Evolutionary conservation across 208 protist genomes (phyloP).

Genomic region (Trypanosoma cruzi): DNA sequence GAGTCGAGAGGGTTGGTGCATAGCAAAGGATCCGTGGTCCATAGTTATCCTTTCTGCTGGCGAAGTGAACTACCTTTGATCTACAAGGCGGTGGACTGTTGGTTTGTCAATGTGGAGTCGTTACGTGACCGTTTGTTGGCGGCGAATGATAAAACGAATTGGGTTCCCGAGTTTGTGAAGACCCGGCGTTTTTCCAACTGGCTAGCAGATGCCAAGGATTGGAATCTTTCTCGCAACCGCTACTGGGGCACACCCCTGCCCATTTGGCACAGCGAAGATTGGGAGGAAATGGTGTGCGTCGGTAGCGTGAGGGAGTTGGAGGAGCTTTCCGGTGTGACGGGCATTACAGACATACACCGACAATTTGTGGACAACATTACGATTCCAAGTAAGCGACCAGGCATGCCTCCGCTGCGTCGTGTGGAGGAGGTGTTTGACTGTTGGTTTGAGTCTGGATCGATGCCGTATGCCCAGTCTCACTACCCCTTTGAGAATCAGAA

Average conservation of each 20-base stretch:
- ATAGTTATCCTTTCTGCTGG: slow-evolving; percentile 99
- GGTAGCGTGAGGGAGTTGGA: slow-evolving; percentile 97
- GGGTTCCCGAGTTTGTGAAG: slow-evolving; percentile 98
- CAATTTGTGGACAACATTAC: slow-evolving; percentile 98
- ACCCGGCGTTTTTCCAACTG: slow-evolving; percentile 99
- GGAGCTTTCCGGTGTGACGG: slow-evolving; percentile 90
- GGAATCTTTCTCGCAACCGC: slow-evolving; percentile 99
- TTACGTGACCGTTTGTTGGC: slow-evolving; percentile 96
- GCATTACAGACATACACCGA: slow-evolving; percentile 97
- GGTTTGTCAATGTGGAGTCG: slow-evolving; percentile 98
- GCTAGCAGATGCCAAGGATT: slow-evolving; percentile 97
- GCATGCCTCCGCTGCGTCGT: slow-evolving; percentile 87
- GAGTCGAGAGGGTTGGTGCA: slow-evolving; percentile 94
- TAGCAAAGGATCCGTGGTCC: slow-evolving; percentile 88
- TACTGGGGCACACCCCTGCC: slow-evolving; percentile 99
- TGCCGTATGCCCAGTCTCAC: slow-evolving; percentile 99
- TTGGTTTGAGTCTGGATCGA: slow-evolving; percentile 99
- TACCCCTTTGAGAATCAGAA: slow-evolving; percentile 99
- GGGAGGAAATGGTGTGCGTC: slow-evolving; percentile 96
- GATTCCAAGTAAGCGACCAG: slow-evolving; percentile 96
- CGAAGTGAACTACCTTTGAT: slow-evolving; percentile 98
- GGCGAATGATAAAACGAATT: slow-evolving; percentile 96
- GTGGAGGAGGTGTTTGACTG: slow-evolving; percentile 99
- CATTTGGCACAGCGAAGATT: slow-evolving; percentile 98
- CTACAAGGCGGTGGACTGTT: slow-evolving; percentile 98